Base-by-base conservation (phyloP, 768 basidiomycete species). In the Roridomyces roridus region DNA sequence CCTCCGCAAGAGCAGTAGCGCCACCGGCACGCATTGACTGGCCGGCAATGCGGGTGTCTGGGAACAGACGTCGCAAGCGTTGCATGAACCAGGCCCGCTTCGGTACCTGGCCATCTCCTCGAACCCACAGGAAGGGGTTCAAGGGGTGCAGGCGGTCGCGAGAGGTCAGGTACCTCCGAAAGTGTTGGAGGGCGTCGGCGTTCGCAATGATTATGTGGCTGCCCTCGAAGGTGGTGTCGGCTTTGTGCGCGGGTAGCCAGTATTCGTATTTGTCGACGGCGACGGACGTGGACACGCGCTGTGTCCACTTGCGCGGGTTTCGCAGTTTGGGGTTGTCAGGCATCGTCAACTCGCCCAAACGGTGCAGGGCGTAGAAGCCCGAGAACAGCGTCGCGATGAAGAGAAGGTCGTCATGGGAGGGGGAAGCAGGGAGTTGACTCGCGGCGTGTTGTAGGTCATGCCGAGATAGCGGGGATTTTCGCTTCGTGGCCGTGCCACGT, bases 21-120 rank as follows among this genome's bases (percentile, higher is more conserved):
- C 74, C 72, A 0, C 75, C 73, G 15, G 73, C 52, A 24, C 68
- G 72, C 36, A 74, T 20, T 1, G 69, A 73, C 39, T 76, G 72
- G 10, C 71, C 74, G 0, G 58, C 41, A 24, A 68, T 23, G 44
- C 44, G 36, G 26, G 37, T 40, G 21, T 45, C 26, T 0, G 63
- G 62, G 44, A 71, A 63, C 11, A 62, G 24, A 4, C 11, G 5
- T 1, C 43, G 49, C 2, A 75, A 39, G 4, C 63, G 60, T 0
- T 12, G 15, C 2, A 61, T 43, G 56, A 73, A 73, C 73, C 72
- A 75, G 0, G 55, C 11, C 0, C 67, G 55, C 0, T 65, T 72
- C 1, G 73, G 74, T 0, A 68, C 23, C 5, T 50, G n/a, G 1
- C 72, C 67, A 18, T 63, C 43, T 1, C 18, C 14, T 9, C 46